Conservation (phyloP, 805 yeast species). For the Wickerhamiella kurtzmanii region DNA sequence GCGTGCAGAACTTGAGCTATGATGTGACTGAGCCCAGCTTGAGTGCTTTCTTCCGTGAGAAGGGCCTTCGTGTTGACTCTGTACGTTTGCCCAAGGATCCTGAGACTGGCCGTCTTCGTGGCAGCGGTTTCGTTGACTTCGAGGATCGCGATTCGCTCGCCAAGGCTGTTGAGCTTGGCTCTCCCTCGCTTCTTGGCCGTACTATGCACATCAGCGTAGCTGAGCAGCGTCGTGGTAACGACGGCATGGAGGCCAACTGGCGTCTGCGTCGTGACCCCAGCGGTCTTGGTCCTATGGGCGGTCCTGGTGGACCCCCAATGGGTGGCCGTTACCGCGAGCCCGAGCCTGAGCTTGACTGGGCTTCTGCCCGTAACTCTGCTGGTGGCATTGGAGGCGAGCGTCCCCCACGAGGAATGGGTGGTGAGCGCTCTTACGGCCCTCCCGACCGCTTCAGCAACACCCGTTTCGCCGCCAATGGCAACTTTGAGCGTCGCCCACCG, state of each 20-base stretch:
- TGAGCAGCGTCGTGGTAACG: constrained; percentile 44
- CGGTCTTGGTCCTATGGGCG: constrained; percentile 26
- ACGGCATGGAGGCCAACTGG: constrained; percentile 29
- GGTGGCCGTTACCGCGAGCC: constrained; percentile 21
- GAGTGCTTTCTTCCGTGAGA: constrained; percentile 25
- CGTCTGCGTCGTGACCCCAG: constrained; percentile 28
- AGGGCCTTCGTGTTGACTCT: constrained; percentile 39
- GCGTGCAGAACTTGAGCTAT: constrained; percentile 75
- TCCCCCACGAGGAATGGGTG: neutral
- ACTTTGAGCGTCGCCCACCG: neutral
- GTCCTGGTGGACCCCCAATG: constrained; percentile 29
- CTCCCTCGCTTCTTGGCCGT: constrained; percentile 61
- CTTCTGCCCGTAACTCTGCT: constrained; percentile 13
- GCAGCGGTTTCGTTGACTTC: constrained; percentile 82
- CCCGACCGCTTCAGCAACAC: neutral
- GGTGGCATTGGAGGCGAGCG: constrained; percentile 2
- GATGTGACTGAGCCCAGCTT: constrained; percentile 52
- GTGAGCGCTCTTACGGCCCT: neutral
- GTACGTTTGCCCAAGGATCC: constrained; percentile 62
- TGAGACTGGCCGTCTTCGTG: constrained; percentile 58
- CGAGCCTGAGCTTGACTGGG: constrained; percentile 38
- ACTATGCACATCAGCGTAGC: constrained; percentile 59
- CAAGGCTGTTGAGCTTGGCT: constrained; percentile 59
- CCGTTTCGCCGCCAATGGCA: neutral
- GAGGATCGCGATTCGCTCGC: constrained; percentile 67